Conservation (phyloP, 495 filamentous ascomycete species). For the Penicillium soppii region DNA sequence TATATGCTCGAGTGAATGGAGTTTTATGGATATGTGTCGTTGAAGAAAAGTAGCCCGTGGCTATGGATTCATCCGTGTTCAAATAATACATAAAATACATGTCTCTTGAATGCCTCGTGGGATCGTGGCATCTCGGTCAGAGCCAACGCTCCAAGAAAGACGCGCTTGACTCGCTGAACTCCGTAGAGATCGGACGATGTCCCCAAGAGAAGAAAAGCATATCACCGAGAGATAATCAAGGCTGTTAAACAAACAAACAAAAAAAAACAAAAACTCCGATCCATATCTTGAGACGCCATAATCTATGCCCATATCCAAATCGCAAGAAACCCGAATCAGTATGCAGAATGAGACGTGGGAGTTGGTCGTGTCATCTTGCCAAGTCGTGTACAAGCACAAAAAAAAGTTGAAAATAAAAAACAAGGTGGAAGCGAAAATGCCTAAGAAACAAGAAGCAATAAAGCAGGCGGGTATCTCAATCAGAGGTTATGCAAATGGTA, state of each 20-base stretch:
- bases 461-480: conserved; percentile 23
- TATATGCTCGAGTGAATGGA: too few relatives aligned
- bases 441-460: conserved; percentile 11
- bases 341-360: conserved; percentile 2
- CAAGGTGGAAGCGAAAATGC: conserved; percentile 13
- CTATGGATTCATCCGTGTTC: conserved; percentile 16
- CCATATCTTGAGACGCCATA: conserved; percentile 39
- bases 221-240: conserved; percentile 9
- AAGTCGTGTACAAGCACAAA: conserved; percentile 9
- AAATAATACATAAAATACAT: conserved; percentile 34
- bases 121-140: conserved; percentile 16
- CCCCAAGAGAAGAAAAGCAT: conserved; percentile 21
- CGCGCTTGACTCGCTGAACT: background rate
- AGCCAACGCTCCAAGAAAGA: conserved; percentile 3
- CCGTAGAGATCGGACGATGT: conserved; percentile 7
- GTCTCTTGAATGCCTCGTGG: conserved; percentile 23
- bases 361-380: background rate
- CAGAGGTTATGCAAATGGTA: conserved; percentile 14
- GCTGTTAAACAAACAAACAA: conserved; percentile 12
- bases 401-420: conserved; percentile 12
- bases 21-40: too few relatives aligned
- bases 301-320: conserved; percentile 37
- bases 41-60: background rate
- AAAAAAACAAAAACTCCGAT: conserved; percentile 27
- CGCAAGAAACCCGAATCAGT: conserved; percentile 11